Conservation (phyloP, 2,329 filamentous ascomycete species). For the Raffaelea ambrosiae region DNA sequence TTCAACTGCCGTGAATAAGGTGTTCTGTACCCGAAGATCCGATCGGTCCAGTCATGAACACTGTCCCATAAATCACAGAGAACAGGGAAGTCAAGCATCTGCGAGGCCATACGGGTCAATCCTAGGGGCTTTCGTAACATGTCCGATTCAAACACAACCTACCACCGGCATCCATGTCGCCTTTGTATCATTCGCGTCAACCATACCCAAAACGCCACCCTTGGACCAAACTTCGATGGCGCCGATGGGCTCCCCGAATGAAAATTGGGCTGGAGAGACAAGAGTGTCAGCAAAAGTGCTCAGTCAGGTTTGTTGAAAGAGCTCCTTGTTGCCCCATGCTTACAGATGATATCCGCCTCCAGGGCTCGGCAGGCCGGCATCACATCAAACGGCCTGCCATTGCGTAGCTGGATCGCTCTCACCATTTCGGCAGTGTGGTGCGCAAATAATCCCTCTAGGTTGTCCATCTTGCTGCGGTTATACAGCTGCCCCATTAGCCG, state of each 20-base stretch:
- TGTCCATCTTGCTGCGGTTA: constrained; percentile 8
- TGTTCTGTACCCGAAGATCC: background rate
- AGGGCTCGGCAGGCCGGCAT: constrained; percentile 3
- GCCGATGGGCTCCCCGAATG: constrained; percentile 4
- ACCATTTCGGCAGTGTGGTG: constrained; percentile 2
- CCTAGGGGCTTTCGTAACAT: too few species aligned
- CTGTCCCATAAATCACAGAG: background rate
- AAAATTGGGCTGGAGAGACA: constrained; percentile 9
- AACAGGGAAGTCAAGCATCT: constrained; percentile 2
- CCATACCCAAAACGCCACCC: constrained; percentile 4
- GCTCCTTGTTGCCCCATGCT: background rate
- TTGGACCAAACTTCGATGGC: constrained; percentile 4
- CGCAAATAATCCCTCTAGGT: constrained; percentile 4
- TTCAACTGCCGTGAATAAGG: background rate
- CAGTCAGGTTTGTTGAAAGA: too few species aligned
- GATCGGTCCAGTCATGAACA: background rate
- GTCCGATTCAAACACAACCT: background rate
- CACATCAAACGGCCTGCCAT: background rate
- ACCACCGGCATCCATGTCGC: constrained; percentile 9
- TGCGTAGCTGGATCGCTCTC: background rate
- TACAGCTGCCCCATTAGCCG: constrained; percentile 10
- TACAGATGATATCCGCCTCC: constrained; percentile 8
- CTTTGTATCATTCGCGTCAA: constrained; percentile 6
- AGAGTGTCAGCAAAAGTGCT: too few species aligned
- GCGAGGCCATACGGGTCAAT: too few species aligned